A percentile compares a stretch with the other conserved stretches of the same genome.
Evolutionary conservation across 352 stramenopile genomes (phyloP).

Genomic region (Phytophthora kernoviae): DNA sequence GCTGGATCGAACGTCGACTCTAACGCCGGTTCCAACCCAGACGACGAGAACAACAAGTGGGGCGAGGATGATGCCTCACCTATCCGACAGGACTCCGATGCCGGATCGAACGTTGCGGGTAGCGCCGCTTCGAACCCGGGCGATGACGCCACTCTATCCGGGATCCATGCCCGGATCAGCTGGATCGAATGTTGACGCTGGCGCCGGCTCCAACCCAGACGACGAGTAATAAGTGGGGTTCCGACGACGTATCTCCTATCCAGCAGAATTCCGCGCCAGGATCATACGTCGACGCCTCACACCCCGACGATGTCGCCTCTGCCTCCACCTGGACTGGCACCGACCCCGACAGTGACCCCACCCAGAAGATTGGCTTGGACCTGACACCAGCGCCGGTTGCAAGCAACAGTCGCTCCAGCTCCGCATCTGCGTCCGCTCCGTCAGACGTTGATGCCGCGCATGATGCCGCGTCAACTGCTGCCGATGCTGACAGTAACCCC

Average conservation of each 20-base stretch:
- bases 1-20: no score
- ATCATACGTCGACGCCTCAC: no score
- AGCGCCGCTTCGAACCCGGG: neutral
- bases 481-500: neutral
- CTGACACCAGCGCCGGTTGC: neutral
- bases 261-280: no score
- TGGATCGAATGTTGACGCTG: neutral
- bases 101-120: neutral
- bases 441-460: neutral
- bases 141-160: neutral
- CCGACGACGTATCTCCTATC: no score
- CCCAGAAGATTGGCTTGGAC: neutral
- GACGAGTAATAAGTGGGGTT: neutral
- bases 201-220: neutral
- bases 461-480: neutral
- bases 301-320: no score
- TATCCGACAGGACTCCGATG: neutral
- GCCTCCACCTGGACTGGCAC: no score
- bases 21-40: neutral
- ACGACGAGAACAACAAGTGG: conserved; percentile 1
- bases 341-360: no score
- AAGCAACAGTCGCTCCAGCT: no score
- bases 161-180: neutral
- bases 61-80: neutral
- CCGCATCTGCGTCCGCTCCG: no score